A percentile compares a stretch with the other conserved stretches of the same genome.
These are phyloP conservation scores for Aspergillus ustus DNA, from an alignment of 2,329 filamentous ascomycete species.

Conservation along the genomic window DNA sequence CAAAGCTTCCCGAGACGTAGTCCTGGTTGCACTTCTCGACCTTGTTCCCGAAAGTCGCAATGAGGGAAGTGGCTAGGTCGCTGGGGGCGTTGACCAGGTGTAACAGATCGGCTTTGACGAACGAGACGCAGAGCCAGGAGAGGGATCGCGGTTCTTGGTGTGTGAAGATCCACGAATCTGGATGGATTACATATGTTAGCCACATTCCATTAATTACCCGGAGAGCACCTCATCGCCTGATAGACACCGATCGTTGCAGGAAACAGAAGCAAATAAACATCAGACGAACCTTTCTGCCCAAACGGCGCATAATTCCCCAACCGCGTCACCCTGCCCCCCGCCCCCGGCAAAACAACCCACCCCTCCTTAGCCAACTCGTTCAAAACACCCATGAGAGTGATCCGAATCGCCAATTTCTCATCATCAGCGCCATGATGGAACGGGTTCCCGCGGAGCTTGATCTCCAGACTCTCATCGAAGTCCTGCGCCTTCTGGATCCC, in stretches of 20 bases:
- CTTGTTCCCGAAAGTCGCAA: not conserved
- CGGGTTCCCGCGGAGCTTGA: slow-evolving; percentile 14
- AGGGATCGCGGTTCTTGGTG: not conserved
- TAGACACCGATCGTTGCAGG: no score
- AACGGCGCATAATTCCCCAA: slow-evolving; percentile 4
- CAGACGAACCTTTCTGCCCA: slow-evolving; percentile 1
- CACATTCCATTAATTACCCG: no score
- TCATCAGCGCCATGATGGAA: not conserved
- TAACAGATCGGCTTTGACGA: slow-evolving; percentile 6
- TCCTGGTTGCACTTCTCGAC: slow-evolving; percentile 12
- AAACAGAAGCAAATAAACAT: not conserved
- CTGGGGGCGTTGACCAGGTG: slow-evolving; percentile 10
- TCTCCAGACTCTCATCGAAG: slow-evolving; percentile 3
- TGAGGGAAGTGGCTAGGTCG: not conserved
- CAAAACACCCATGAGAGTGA: not conserved
- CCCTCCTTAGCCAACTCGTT: slow-evolving; percentile 10
- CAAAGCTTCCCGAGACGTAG: slow-evolving; percentile 11
- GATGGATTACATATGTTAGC: not conserved
- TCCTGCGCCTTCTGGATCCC: slow-evolving; percentile 9
- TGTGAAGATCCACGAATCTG: slow-evolving; percentile 9
- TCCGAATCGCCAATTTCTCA: slow-evolving; percentile 10
- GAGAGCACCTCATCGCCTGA: no score
- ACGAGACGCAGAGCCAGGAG: slow-evolving; percentile 17
- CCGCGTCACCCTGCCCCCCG: not conserved
- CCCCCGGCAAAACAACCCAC: slow-evolving; percentile 7